Percentiles rank a stretch among this genome's conserved stretches.
Evolutionary conservation across 768 basidiomycete genomes (phyloP).

Genomic region (Lactarius sp.): DNA sequence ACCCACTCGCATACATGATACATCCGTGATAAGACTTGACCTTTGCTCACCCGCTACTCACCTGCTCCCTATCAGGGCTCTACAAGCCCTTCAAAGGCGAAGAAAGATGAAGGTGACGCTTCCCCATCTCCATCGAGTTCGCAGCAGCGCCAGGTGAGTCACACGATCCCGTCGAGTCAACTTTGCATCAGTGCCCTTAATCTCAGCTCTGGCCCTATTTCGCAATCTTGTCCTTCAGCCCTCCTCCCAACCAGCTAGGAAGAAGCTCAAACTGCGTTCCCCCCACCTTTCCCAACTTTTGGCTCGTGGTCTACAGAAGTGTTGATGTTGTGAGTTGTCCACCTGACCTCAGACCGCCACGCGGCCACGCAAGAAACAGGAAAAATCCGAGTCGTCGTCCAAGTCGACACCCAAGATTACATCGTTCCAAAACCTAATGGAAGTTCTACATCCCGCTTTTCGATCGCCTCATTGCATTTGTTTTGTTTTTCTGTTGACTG

Average conservation of each 20-base stretch:
- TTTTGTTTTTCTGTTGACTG: no score
- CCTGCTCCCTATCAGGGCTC: not conserved
- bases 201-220: not conserved
- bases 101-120: not conserved
- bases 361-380: constrained; percentile 20
- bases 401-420: constrained; percentile 23
- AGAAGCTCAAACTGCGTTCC: constrained; percentile 6
- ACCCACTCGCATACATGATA: no score
- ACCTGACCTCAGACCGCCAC: not conserved
- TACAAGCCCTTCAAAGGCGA: not conserved
- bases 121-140: constrained; percentile 7
- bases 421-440: constrained; percentile 13
- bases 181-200: not conserved
- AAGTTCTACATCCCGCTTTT: not conserved
- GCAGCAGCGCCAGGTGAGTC: constrained; percentile 8
- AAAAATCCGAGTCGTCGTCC: not conserved
- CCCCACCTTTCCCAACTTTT: not conserved
- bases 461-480: no score
- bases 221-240: not conserved
- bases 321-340: not conserved
- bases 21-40: no score
- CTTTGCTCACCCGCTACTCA: not conserved
- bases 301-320: no score
- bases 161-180: not conserved
- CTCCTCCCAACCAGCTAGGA: not conserved